Evolutionary conservation across 2,329 filamentous ascomycete species (phyloP), one percentile per base, ranked within the genome.

Genomic region (Talaromyces sp.): DNA sequence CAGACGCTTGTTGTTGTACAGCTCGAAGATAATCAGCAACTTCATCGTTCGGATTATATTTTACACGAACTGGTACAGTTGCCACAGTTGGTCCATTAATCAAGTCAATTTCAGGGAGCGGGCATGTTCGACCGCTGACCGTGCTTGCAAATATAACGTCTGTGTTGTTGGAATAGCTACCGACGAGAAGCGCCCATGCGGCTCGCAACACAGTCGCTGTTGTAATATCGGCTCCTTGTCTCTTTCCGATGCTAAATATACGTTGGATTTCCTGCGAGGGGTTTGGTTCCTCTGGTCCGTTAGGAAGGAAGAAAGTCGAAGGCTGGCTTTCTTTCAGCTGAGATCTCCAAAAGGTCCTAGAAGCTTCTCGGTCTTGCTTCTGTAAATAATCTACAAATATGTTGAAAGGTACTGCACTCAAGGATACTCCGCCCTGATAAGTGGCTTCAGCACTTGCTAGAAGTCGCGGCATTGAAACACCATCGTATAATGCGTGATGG

Each of bases 81-180:
- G 60, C 57, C 1, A 65, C 60, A 5, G 64, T 59, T 27, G 62
- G 62, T 1, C 79, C 79, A 39, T 79, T 75, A 2, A 76, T 74
- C 16, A 73, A 70, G 39, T 78, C 68, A 19, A 81, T 74, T 3
- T 70, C 72, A 5, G 73, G 64, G 7, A 82, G 67, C 0, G 75
- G 73, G 22, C 76, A 67, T 61, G 80, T 77, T 48, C 74, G 64
- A 6, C 73, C 72, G 10, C 71, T 71, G 3, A 67, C 59, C 3
- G 71, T 67, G 31, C 70, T 68, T 13, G 71, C 74, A 65, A 75
- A 76, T 3, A 64, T 67, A 6, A 76, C 68, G 56, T 74, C 70
- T 8, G 64, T 60, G 7, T 64, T 60, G 16, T 54, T 59, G 3
- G 66, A 65, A 39, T 65, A 66, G n/a, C n/a, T 16, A 13, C 22